A percentile compares a stretch with the other conserved stretches of the same genome.
Evolutionary conservation across 768 basidiomycete species (phyloP).

Genomic region (Naganishia kalamii): DNA sequence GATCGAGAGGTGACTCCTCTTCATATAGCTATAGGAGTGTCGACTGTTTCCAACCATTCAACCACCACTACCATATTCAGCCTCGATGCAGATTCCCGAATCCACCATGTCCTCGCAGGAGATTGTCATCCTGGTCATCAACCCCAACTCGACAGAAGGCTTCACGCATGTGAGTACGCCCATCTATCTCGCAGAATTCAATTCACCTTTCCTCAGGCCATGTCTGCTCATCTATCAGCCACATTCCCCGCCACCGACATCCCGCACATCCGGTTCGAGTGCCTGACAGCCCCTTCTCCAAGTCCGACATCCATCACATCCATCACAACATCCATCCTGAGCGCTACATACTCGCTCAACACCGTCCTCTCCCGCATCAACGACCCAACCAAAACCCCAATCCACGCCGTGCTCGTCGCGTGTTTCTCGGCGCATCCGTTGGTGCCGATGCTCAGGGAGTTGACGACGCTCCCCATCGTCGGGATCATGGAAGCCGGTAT

Average conservation of each 20-base stretch:
- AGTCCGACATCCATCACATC: constrained; percentile 31
- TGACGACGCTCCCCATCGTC: constrained; percentile 29
- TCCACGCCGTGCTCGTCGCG: constrained; percentile 27
- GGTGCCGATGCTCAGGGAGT: constrained; percentile 27
- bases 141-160: constrained; percentile 34
- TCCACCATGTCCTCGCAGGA: not conserved
- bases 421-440: constrained; percentile 35
- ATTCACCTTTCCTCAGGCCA: constrained; percentile 13
- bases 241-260: not conserved
- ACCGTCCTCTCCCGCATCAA: constrained; percentile 9
- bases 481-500: constrained; percentile 34
- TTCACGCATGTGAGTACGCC: constrained; percentile 18
- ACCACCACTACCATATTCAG: too few species aligned
- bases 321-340: constrained; percentile 26
- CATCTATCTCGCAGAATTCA: not conserved
- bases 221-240: not conserved
- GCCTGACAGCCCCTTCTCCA: constrained; percentile 20
- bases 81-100: not conserved
- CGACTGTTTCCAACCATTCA: too few species aligned
- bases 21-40: not conserved
- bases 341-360: constrained; percentile 26
- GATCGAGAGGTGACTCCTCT: not conserved
- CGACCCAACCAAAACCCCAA: constrained; percentile 13
- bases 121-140: constrained; percentile 25
- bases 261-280: constrained; percentile 18